Evolutionary conservation across 2,329 filamentous ascomycete species (phyloP), one percentile per base, ranked within the genome.

Genomic region (Colletotrichum nymphaeae): DNA sequence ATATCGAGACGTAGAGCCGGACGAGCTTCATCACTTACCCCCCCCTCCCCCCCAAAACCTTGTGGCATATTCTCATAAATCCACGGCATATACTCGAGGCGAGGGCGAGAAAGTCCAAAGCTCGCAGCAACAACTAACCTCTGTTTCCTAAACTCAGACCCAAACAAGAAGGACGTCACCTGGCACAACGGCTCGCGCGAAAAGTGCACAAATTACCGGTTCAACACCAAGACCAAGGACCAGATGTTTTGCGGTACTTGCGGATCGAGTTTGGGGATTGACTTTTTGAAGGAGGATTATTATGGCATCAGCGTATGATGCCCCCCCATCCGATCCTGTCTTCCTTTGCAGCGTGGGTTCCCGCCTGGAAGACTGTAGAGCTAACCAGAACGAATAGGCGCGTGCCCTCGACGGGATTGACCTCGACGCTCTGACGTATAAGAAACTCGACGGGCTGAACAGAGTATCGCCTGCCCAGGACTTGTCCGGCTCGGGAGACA

Each of bases 181-280:
- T 87, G 85, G 84, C 83, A 86, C 72, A 81, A 85, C 75, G 78
- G 79, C 74, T 80, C 83, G n/a, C 81, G 79, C 58, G 76, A 77
- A 63, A 79, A 80, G 52, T 82, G 81, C 76, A 75, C 77, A 46
- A 75, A 75, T 30, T 86, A 86, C 78, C 80, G 78, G 67, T 88
- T 88, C 83, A 87, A 87, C 80, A 84, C 84, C 57, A 86, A 86
- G 77, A 70, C 78, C 56, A 85, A 84, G 73, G 85, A 86, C 72
- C 86, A 87, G 76, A 82, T 88, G 80, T 88, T 87, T 75, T 88
- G 86, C 72, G 81, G 81, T 35, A 82, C 83, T 72, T 88, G 86
- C 76, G 85, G 86, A 16, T 79, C 83, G 32, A 87, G 85, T 74
- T 79, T 88, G 22, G 85, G 84, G 1, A 86, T 88, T 69, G 86